Evolutionary conservation across 768 basidiomycete species (phyloP).

Genomic region (Pisolithus albus): DNA sequence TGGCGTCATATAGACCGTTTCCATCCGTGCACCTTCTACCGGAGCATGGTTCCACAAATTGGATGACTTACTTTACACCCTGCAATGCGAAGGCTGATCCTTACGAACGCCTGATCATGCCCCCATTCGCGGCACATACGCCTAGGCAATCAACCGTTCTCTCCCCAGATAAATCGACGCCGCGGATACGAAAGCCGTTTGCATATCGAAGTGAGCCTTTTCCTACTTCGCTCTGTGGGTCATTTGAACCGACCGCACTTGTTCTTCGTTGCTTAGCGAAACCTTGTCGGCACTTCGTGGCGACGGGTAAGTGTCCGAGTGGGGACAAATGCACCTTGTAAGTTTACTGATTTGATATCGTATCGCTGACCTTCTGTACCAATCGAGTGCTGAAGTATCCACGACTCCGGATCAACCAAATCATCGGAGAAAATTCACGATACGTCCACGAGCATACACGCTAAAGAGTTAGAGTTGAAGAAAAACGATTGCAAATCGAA

Average conservation of each 20-base stretch:
- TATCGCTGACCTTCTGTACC: not conserved
- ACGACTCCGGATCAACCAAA: slow-evolving; percentile 25
- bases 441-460: not conserved
- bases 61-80: slow-evolving; percentile 5
- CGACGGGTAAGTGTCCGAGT: slow-evolving; percentile 42
- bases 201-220: slow-evolving; percentile 25
- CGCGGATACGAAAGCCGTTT: slow-evolving; percentile 14
- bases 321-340: slow-evolving; percentile 57
- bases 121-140: not conserved
- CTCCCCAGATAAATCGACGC: slow-evolving; percentile 11
- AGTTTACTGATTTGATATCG: slow-evolving; percentile 17
- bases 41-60: not conserved
- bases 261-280: slow-evolving; percentile 37
- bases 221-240: no score
- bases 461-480: slow-evolving; percentile 3
- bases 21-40: not conserved
- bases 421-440: not conserved
- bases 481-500: slow-evolving; percentile 36
- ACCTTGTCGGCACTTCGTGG: slow-evolving; percentile 49
- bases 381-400: slow-evolving; percentile 32
- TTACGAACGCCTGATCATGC: not conserved
- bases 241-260: no score
- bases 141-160: not conserved
- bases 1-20: not conserved
- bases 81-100: not conserved